phyloP scores from a whole-genome alignment of 495 filamentous ascomycete genomes.

The Podospora anserina region DNA sequence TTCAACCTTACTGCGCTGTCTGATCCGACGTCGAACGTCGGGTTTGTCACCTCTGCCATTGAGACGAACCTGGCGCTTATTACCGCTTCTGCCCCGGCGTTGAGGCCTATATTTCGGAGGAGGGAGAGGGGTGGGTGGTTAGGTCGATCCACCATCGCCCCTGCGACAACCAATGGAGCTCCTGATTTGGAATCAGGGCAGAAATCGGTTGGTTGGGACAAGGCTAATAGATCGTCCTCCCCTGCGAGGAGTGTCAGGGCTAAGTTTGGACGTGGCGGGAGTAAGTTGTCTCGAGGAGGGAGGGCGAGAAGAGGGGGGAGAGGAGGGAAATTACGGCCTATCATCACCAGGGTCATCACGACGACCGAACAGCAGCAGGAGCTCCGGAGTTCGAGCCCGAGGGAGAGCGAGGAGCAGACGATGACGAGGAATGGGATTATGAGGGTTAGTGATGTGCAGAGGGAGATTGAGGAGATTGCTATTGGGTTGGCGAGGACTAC shows the following conservation, averaged over 20 bases:
- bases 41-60: slow-evolving; percentile 51
- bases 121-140: slow-evolving; percentile 39
- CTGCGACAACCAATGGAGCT: neutral
- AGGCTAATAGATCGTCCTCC: neutral
- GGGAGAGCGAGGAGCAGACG: slow-evolving; percentile 42
- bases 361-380: slow-evolving; percentile 32
- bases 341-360: slow-evolving; percentile 26
- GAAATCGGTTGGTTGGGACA: neutral
- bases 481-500: slow-evolving; percentile 24
- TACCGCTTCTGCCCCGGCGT: slow-evolving; percentile 46
- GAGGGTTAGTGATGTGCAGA: slow-evolving; percentile 40
- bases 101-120: slow-evolving; percentile 40
- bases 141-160: slow-evolving; percentile 5
- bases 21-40: slow-evolving; percentile 38
- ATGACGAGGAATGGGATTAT: slow-evolving; percentile 47
- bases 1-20: slow-evolving; percentile 34
- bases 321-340: slow-evolving; percentile 22
- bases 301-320: neutral
- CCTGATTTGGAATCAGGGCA: neutral
- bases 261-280: neutral
- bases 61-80: slow-evolving; percentile 56
- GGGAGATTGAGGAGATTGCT: slow-evolving; percentile 35
- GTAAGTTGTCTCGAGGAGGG: neutral
- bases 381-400: slow-evolving; percentile 38
- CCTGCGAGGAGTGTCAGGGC: neutral